Base-by-base conservation (phyloP, 306 rosid species). In the Datisca glomerata region DNA sequence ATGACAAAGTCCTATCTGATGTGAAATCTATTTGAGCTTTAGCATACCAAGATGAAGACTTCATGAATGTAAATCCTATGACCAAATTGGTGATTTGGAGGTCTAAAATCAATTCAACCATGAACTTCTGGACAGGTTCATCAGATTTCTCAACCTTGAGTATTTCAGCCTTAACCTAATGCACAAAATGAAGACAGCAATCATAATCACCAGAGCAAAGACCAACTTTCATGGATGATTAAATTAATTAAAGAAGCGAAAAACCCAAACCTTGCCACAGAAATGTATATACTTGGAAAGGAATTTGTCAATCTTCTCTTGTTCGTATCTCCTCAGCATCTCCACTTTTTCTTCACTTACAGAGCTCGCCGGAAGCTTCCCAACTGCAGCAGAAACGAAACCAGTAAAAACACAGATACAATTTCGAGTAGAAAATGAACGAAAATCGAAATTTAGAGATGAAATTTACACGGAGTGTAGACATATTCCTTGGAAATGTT, bases 351-450 rank as follows among this genome's bases (percentile, higher is more conserved):
- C 92, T 18, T 86, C 94, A 35, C 55, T 78, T 28, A 86, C 71
- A 64, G 65, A 76, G 37, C 60, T 81, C 44, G 84, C 81, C 12
- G 84, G 94, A 42, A 86, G 91, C 71, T 79, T 86, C 9, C 96
- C 94, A 69, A 75, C 96, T 49, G 54, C 20, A n/a, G 33, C 19
- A 49, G 21, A 45, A 7, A 18, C 15, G 17, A 1, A 43, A 63
- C 1, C 17, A 28, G 24, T 57, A 23, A 12, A 45, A 56, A 24
- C 51, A 53, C 23, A 43, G 27, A 24, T 34, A 49, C 51, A 51
- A 59, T 66, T 56, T 32, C 34, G 12, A 20, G 10, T 24, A 10
- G 6, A 34, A 41, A 5, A 8, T 20, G 40, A 21, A 31, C 16
- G 8, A 21, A 31, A 51, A 24, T 11, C 21, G 18, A 55, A 8